These are phyloP conservation scores for Yamadazyma takamatsuzukensis DNA, from an alignment of 805 yeast genomes.

Conservation along the genomic window DNA sequence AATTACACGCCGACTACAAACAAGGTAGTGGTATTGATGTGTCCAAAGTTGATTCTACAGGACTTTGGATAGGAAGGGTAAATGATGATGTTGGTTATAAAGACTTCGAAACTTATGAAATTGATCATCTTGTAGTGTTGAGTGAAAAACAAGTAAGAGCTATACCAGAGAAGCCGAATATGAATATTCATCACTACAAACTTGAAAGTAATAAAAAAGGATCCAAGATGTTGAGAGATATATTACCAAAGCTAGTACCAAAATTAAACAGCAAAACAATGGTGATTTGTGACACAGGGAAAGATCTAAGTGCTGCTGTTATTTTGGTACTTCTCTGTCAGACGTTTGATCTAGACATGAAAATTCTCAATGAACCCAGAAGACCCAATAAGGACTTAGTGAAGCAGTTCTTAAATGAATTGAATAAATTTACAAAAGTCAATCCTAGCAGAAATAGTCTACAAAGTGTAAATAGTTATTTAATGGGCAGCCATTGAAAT, in stretches of 20 bases:
- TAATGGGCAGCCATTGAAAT: conserved; percentile 4
- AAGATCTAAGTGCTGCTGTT: conserved; percentile 64
- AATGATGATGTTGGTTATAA: conserved; percentile 10
- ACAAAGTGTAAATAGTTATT: conserved; percentile 58
- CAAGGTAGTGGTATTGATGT: not conserved
- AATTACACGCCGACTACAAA: conserved; percentile 6
- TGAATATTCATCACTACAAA: conserved; percentile 13
- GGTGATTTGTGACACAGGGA: conserved; percentile 60
- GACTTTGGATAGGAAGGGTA: conserved; percentile 26
- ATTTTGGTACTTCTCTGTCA: conserved; percentile 49
- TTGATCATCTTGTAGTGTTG: conserved; percentile 20
- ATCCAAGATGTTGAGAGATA: conserved; percentile 52
- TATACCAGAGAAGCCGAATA: conserved; percentile 6
- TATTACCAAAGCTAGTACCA: conserved; percentile 42
- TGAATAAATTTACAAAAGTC: conserved; percentile 47
- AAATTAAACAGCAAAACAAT: conserved; percentile 17
- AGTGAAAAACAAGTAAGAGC: conserved; percentile 14
- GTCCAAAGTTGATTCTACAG: too few relatives aligned
- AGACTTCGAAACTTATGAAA: conserved; percentile 1
- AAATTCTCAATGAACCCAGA: conserved; percentile 5
- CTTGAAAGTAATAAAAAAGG: conserved; percentile 55
- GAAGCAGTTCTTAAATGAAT: conserved; percentile 50
- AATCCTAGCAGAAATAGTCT: conserved; percentile 79
- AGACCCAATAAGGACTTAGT: conserved; percentile 47
- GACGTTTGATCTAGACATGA: conserved; percentile 44